Evolutionary conservation across 306 rosid genomes (phyloP).

Genomic region (Luffa aegyptiaca): DNA sequence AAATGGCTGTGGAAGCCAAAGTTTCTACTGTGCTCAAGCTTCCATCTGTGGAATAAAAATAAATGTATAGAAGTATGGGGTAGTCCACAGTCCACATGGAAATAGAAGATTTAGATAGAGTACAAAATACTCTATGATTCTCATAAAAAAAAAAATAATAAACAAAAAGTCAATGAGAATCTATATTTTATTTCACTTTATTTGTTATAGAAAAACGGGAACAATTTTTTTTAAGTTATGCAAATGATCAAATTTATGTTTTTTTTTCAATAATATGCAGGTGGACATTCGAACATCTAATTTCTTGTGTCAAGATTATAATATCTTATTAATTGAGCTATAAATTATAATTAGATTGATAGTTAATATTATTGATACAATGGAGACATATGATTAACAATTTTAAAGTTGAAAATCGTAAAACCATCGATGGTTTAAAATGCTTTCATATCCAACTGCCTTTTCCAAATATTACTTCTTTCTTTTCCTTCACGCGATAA

Average conservation of each 20-base stretch:
- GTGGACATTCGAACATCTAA: neutral
- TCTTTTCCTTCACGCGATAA: neutral
- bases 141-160: neutral
- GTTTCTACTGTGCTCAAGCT: conserved; percentile 67
- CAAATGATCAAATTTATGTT: neutral
- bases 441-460: neutral
- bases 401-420: neutral
- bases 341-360: neutral
- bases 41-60: conserved; percentile 40
- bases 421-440: neutral
- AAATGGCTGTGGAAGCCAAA: conserved; percentile 65
- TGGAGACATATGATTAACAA: neutral
- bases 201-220: neutral
- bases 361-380: neutral
- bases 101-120: neutral
- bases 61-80: neutral
- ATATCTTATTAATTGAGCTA: neutral
- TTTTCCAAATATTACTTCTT: neutral
- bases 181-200: neutral
- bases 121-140: neutral
- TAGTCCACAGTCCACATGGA: neutral
- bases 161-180: neutral
- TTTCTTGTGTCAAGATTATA: no score
- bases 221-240: neutral
- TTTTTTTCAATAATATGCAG: neutral